These are phyloP conservation scores for Leccinellum rugosiceps DNA, from an alignment of 768 basidiomycete species.

Conservation along the genomic window DNA sequence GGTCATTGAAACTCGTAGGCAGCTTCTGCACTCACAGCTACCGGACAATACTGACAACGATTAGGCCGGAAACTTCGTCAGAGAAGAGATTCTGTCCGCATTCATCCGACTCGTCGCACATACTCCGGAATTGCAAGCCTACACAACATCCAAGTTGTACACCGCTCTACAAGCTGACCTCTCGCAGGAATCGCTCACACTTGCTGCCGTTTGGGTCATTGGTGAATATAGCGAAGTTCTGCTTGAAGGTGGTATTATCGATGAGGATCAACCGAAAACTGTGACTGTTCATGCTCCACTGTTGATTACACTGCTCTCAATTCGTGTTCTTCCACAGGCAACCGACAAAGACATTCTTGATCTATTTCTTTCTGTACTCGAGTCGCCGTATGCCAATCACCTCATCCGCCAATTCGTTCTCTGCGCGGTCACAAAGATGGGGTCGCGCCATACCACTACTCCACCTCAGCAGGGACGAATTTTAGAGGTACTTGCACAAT, in stretches of 20 bases:
- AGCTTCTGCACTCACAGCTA: background rate
- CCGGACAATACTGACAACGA: background rate
- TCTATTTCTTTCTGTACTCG: conserved; percentile 79
- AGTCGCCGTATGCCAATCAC: conserved; percentile 92
- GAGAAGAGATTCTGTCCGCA: conserved; percentile 91
- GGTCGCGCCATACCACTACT: conserved; percentile 70
- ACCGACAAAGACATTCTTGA: conserved; percentile 83
- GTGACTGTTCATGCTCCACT: conserved; percentile 38
- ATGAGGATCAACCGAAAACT: conserved; percentile 67
- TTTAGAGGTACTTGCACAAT: conserved; percentile 70
- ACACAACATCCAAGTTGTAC: conserved; percentile 90
- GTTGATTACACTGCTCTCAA: background rate
- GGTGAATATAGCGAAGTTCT: conserved; percentile 95
- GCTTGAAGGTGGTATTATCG: conserved; percentile 79
- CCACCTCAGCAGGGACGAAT: conserved; percentile 74
- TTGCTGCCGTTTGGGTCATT: conserved; percentile 92
- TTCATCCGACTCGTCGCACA: conserved; percentile 96
- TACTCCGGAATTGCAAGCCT: conserved; percentile 94
- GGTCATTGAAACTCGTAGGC: conserved; percentile 86
- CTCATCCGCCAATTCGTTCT: conserved; percentile 92
- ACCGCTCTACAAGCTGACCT: conserved; percentile 85
- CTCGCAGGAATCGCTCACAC: conserved; percentile 93
- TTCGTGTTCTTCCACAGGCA: conserved; percentile 41
- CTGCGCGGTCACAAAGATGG: conserved; percentile 85
- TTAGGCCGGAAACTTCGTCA: conserved; percentile 96